Conservation (phyloP, 208 protist genomes). For the Histomonas meleagridis region DNA sequence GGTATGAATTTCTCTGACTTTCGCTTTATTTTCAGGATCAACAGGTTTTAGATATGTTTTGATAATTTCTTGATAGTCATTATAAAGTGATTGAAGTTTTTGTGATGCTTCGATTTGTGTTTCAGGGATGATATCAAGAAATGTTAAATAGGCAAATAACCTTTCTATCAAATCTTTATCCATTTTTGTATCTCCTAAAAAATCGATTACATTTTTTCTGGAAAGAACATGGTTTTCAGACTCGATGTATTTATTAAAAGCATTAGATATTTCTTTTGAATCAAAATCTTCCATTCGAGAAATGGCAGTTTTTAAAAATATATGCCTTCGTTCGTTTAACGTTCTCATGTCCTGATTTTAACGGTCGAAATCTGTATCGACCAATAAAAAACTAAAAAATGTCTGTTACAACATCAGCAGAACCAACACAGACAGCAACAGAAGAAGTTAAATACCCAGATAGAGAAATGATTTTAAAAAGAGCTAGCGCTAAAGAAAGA, state of each 20-base stretch:
- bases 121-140: not conserved
- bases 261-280: no score
- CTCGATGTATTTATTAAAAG: no score
- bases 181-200: not conserved
- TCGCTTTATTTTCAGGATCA: not conserved
- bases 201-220: no score
- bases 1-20: not conserved
- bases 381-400: not conserved
- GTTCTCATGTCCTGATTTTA: no score
- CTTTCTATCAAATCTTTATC: not conserved
- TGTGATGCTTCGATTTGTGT: no score
- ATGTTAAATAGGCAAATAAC: not conserved
- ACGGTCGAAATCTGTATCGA: no score
- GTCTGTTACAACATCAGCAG: not conserved
- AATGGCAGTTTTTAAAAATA: no score
- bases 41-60: not conserved
- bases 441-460: not conserved
- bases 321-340: no score
- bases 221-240: no score
- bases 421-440: not conserved
- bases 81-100: not conserved
- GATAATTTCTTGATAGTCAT: not conserved
- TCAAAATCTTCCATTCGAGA: no score
- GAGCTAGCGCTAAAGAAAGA: not conserved
- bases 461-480: not conserved